Evolutionary conservation across 2,329 filamentous ascomycete genomes (phyloP).

Genomic region (Monosporascus sp.): DNA sequence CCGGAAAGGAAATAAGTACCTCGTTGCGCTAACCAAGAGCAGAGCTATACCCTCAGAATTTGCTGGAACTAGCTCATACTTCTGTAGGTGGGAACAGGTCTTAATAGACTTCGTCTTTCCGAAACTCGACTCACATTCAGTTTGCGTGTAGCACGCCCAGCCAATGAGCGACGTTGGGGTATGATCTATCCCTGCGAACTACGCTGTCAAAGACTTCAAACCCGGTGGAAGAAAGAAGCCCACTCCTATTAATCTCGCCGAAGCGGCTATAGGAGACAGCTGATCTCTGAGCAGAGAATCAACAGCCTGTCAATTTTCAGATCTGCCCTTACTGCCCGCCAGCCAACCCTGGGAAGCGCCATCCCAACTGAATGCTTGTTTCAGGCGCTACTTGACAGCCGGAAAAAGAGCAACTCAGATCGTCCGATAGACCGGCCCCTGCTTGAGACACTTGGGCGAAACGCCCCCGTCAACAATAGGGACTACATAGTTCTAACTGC

Average conservation of each 20-base stretch:
- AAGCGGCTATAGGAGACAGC: constrained; percentile 15
- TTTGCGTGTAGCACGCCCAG: constrained; percentile 22
- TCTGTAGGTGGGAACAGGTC: constrained; percentile 17
- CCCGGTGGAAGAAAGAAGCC: constrained; percentile 21
- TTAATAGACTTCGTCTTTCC: constrained; percentile 24
- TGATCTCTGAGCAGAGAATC: constrained; percentile 18
- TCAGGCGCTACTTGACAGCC: constrained; percentile 14
- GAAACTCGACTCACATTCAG: constrained; percentile 30
- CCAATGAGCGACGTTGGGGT: constrained; percentile 23
- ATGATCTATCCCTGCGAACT: constrained; percentile 19
- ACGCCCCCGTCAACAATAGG: constrained; percentile 9
- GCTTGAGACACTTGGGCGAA: constrained; percentile 20
- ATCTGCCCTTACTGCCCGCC: constrained; percentile 12
- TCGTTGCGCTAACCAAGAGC: neutral
- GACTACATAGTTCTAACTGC: constrained; percentile 3
- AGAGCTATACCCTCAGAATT: neutral
- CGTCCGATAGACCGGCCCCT: constrained; percentile 15
- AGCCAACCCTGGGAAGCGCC: constrained; percentile 9
- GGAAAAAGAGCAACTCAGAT: constrained; percentile 14
- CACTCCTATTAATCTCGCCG: constrained; percentile 24
- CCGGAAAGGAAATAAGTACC: neutral
- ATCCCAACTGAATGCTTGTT: constrained; percentile 17
- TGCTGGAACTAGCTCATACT: neutral
- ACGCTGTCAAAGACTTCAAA: constrained; percentile 23
- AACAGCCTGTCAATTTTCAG: constrained; percentile 15